Conservation (phyloP, 1,284 basidiomycete species). For the Ceratobasidium sp. region DNA sequence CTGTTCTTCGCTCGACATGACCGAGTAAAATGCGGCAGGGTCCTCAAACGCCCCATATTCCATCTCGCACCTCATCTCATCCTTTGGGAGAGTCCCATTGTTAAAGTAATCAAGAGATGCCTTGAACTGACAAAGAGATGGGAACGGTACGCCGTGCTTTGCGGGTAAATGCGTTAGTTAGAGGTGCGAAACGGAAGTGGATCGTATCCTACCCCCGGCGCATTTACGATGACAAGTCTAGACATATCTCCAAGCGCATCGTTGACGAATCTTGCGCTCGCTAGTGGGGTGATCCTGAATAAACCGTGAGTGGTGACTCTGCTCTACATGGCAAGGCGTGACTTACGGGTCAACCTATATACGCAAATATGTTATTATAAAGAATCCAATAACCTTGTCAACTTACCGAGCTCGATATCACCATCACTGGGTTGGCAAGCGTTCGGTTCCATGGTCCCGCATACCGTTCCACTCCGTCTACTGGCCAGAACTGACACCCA, state of each 20-base stretch:
- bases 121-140: slow-evolving; percentile 30
- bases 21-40: neutral
- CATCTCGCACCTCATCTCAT: slow-evolving; percentile 25
- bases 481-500: slow-evolving; percentile 44
- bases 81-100: slow-evolving; percentile 19
- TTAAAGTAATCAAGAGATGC: slow-evolving; percentile 30
- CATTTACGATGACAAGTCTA: slow-evolving; percentile 21
- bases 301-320: neutral
- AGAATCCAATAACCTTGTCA: neutral
- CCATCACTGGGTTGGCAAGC: slow-evolving; percentile 34
- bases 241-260: slow-evolving; percentile 25
- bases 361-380: neutral
- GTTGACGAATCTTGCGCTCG: slow-evolving; percentile 30
- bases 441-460: slow-evolving; percentile 43
- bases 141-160: slow-evolving; percentile 31
- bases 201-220: slow-evolving; percentile 17
- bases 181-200: neutral
- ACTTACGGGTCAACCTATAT: slow-evolving; percentile 37
- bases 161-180: neutral
- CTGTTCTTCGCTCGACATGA: slow-evolving; percentile 15
- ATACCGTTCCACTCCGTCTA: slow-evolving; percentile 42
- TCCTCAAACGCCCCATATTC: slow-evolving; percentile 22
- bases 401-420: slow-evolving; percentile 40
- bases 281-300: slow-evolving; percentile 23
- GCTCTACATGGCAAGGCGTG: no score